A percentile compares a stretch with the other conserved stretches of the same genome.
Evolutionary conservation across 2,329 filamentous ascomycete genomes (phyloP).

Genomic region (Magnaporthales sp.): DNA sequence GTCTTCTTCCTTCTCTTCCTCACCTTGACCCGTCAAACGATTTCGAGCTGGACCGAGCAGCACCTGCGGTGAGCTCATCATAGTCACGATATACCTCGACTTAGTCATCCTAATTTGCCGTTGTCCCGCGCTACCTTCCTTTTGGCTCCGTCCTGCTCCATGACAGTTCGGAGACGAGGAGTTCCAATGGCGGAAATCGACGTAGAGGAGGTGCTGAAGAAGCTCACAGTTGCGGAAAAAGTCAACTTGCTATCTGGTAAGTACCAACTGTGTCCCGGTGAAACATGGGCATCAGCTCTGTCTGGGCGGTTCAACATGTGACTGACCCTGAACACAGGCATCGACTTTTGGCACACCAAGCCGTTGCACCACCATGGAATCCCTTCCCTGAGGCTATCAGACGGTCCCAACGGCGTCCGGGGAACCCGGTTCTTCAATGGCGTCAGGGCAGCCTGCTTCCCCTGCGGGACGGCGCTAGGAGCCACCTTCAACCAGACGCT

Average conservation of each 20-base stretch:
- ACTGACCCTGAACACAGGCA: conserved; percentile 29
- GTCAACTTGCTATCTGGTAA: conserved; percentile 42
- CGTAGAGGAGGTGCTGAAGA: conserved; percentile 44
- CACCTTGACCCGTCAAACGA: background rate
- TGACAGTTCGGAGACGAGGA: background rate
- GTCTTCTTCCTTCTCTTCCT: background rate
- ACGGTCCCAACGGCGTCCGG: conserved; percentile 62
- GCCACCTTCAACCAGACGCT: conserved; percentile 49
- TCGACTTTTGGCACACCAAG: conserved; percentile 64
- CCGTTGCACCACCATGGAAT: conserved; percentile 50
- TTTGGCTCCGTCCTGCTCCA: background rate
- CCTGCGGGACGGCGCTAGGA: conserved; percentile 48
- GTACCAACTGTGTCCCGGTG: conserved; percentile 7
- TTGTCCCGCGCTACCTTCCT: background rate
- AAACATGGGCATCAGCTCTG: background rate
- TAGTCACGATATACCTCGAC: background rate
- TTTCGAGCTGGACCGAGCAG: background rate
- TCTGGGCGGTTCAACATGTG: background rate
- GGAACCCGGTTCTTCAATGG: conserved; percentile 62
- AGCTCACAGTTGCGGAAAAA: conserved; percentile 44
- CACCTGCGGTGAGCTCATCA: background rate
- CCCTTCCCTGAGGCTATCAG: conserved; percentile 55
- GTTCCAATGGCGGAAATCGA: conserved; percentile 39
- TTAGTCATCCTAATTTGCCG: background rate
- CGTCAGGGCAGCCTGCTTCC: conserved; percentile 49